Evolutionary conservation across 1,284 basidiomycete species (phyloP), one percentile per base, ranked within the genome.

Genomic region (Marasmius tenuissimus): DNA sequence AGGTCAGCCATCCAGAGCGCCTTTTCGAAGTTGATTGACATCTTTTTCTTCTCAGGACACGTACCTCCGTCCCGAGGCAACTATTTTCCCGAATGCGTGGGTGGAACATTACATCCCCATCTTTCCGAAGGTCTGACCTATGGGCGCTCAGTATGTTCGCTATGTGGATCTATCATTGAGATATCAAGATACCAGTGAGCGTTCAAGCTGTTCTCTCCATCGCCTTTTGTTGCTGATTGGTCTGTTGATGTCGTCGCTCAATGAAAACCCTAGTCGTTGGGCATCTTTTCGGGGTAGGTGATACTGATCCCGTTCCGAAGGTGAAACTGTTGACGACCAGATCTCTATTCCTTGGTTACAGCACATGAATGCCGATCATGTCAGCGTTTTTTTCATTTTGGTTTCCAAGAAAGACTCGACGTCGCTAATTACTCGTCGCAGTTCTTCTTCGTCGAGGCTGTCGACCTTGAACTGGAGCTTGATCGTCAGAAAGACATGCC

Each of bases 31-130:
- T 65, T 62, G 58, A 64, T 53, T 55, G 52, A 59, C 42, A 57
- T 65, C 57, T 50, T 59, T 57, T 42, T 55, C 55, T 57, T 55
- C 65, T 64, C 68, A 77, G 88, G 90, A 0, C 90, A 92, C 74
- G 88, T 94, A 42, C 92, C 92, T 7, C 91, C 95, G 2, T 90
- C 92, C 12, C 80, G 86, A 58, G 86, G 87, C 10, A 91, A 92
- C 70, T 98, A 93, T 75, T 95, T 91, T 72, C 85, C 88, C 47
- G 89, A 92, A 77, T 97, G 94, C 75, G 92, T 92, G 70, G 76
- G 87, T 80, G 47, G 18, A 60, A 20, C 20, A 59, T 58, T 61
- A 60, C 61, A 59, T 55, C 65, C 54, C 62, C 54, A 34, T 54
- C 18, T 49, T 16, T 56, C 40, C 42, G 42, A 3, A 35, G 27